phyloP scores from a whole-genome alignment of 2,329 filamentous ascomycete species.

The Blumeriella jaapii region DNA sequence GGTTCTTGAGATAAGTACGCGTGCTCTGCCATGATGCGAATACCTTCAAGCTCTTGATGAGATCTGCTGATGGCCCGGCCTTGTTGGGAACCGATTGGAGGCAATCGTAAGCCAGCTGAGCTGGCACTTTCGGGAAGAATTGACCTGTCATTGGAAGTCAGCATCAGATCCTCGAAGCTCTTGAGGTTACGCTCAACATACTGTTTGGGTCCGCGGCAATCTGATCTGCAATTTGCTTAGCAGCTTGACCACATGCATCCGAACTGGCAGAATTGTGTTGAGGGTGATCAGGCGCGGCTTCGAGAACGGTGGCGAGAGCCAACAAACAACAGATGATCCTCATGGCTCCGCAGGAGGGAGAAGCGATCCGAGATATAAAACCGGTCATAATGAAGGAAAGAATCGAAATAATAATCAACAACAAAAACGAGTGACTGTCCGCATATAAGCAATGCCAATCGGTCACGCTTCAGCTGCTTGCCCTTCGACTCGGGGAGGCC shows the following conservation, averaged over 20 bases:
- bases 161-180: no score
- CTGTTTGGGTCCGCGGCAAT: slow-evolving; percentile 1
- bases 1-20: slow-evolving; percentile 20
- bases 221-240: not conserved
- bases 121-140: not conserved
- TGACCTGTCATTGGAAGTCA: not conserved
- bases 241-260: slow-evolving; percentile 1
- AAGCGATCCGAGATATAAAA: slow-evolving; percentile 1
- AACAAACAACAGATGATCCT: slow-evolving; percentile 4
- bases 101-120: slow-evolving; percentile 11
- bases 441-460: no score
- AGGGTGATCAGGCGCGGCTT: not conserved
- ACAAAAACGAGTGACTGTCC: no score
- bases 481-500: no score
- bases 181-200: not conserved
- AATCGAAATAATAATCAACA: no score
- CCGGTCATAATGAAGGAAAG: no score
- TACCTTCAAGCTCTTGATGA: slow-evolving; percentile 12
- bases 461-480: no score
- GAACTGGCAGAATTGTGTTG: slow-evolving; percentile 1
- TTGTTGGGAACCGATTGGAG: slow-evolving; percentile 12
- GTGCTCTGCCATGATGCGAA: slow-evolving; percentile 14
- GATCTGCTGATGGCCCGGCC: slow-evolving; percentile 7
- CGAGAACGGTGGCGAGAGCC: not conserved
- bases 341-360: not conserved